These are phyloP conservation scores for Rhizoctonia solani DNA, from an alignment of 1,284 basidiomycete genomes.

Conservation along the genomic window DNA sequence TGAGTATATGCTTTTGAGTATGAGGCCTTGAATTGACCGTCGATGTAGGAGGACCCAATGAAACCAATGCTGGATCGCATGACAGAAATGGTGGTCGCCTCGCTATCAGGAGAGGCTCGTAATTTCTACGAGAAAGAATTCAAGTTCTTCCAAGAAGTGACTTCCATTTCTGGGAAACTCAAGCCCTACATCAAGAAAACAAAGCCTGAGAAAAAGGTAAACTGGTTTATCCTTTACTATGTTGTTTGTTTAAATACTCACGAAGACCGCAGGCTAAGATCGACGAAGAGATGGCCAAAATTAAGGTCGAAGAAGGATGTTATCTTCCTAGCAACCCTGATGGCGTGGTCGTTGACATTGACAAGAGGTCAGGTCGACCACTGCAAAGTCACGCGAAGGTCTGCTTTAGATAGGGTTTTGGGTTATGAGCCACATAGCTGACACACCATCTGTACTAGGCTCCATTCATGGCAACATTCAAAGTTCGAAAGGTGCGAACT, in stretches of 20 bases:
- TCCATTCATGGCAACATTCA: conserved; percentile 99
- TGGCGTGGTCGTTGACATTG: conserved; percentile 93
- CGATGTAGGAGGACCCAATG: conserved; percentile 82
- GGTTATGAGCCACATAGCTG: background rate
- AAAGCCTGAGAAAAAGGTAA: conserved; percentile 95
- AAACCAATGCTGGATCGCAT: conserved; percentile 92
- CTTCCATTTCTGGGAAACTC: conserved; percentile 95
- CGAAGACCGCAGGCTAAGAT: conserved; percentile 79
- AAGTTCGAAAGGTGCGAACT: conserved; percentile 83
- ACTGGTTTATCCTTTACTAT: background rate
- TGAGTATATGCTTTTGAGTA: conserved; percentile 48
- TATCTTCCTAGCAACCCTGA: conserved; percentile 98
- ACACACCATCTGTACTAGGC: conserved; percentile 60
- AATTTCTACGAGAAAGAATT: conserved; percentile 96
- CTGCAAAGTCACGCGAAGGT: conserved; percentile 98
- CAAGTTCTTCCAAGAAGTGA: conserved; percentile 94
- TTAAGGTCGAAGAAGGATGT: conserved; percentile 89
- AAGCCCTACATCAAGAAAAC: conserved; percentile 96
- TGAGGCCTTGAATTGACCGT: background rate
- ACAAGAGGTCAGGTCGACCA: conserved; percentile 94
- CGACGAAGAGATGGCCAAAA: conserved; percentile 99
- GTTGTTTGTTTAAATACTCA: conserved; percentile 26
- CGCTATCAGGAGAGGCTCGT: conserved; percentile 88
- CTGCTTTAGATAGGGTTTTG: conserved; percentile 23
- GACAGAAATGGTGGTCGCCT: conserved; percentile 79